A percentile compares a stretch with the other conserved stretches of the same genome.
phyloP scores from a whole-genome alignment of 192 early-diverging fungal genomes.

The Mortierella antarctica region DNA sequence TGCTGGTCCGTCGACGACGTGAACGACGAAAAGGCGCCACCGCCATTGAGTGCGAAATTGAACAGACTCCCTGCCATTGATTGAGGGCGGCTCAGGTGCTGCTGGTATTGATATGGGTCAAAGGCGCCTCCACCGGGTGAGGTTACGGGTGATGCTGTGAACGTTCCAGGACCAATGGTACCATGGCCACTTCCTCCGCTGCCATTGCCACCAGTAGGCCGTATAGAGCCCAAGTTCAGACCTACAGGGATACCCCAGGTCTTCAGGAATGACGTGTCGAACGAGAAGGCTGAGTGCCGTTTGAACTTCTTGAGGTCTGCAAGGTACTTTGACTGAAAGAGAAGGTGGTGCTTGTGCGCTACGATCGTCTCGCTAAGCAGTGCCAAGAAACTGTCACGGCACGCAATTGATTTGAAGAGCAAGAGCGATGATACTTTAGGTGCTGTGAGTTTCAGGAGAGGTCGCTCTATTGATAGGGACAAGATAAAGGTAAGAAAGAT shows the following conservation, averaged over 20 bases:
- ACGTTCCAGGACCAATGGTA: slow-evolving; percentile 9
- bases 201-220: slow-evolving; percentile 5
- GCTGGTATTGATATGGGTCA: slow-evolving; percentile 39
- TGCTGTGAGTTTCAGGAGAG: slow-evolving; percentile 23
- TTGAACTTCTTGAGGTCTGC: slow-evolving; percentile 52
- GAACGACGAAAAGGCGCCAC: slow-evolving; percentile 1
- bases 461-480: slow-evolving; percentile 12
- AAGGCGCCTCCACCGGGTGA: slow-evolving; percentile 37
- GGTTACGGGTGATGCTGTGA: slow-evolving; percentile 19
- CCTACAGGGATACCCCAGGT: slow-evolving; percentile 45
- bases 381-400: slow-evolving; percentile 18
- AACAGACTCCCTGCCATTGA: slow-evolving; percentile 49
- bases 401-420: slow-evolving; percentile 16
- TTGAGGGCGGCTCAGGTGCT: slow-evolving; percentile 41
- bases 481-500: background rate
- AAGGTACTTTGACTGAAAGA: slow-evolving; percentile 48
- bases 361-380: slow-evolving; percentile 27
- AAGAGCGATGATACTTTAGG: slow-evolving; percentile 19
- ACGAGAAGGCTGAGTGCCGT: slow-evolving; percentile 47
- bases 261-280: slow-evolving; percentile 51
- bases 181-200: background rate
- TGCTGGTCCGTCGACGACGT: slow-evolving; percentile 25
- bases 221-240: slow-evolving; percentile 37
- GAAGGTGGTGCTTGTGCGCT: slow-evolving; percentile 43
- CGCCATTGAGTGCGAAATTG: slow-evolving; percentile 32